Evolutionary conservation across 2,329 filamentous ascomycete species (phyloP).

Genomic region (Trichoderma sp.): DNA sequence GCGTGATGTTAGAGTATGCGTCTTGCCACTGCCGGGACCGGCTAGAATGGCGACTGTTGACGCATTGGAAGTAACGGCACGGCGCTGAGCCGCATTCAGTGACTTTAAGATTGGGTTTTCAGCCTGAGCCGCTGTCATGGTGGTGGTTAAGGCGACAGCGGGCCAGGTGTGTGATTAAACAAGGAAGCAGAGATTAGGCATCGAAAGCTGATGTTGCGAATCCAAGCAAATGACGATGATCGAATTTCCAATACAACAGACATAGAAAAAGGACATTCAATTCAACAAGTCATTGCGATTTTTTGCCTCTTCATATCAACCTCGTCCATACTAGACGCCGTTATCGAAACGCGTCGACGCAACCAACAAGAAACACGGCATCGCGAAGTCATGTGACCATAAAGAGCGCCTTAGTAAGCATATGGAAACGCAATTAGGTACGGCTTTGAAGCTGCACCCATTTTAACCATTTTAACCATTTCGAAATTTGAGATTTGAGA

Average conservation of each 20-base stretch:
- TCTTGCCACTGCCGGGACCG: conserved; percentile 77
- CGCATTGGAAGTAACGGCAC: conserved; percentile 52
- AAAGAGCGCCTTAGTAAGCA: conserved; percentile 1
- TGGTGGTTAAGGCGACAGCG: conserved; percentile 20
- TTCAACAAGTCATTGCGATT: not conserved
- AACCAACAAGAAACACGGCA: not conserved
- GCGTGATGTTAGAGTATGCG: conserved; percentile 88
- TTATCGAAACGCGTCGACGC: not conserved
- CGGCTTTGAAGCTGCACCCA: not conserved
- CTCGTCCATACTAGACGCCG: not conserved
- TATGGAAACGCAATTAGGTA: not conserved
- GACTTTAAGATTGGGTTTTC: conserved; percentile 43
- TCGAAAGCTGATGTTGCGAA: not conserved
- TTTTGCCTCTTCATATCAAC: not conserved
- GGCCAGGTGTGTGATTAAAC: not conserved
- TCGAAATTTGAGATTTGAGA: not conserved
- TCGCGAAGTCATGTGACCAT: conserved; percentile 24
- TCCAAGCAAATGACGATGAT: not conserved
- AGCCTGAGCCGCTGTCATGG: conserved; percentile 28
- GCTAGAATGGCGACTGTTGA: conserved; percentile 64
- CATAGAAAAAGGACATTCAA: not conserved
- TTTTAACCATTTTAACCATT: not conserved
- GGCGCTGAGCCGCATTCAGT: conserved; percentile 54
- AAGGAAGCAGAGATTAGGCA: not conserved
- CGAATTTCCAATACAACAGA: not conserved